These are phyloP conservation scores for Trichoderma reesei DNA, from an alignment of 495 filamentous ascomycete genomes.

Conservation along the genomic window DNA sequence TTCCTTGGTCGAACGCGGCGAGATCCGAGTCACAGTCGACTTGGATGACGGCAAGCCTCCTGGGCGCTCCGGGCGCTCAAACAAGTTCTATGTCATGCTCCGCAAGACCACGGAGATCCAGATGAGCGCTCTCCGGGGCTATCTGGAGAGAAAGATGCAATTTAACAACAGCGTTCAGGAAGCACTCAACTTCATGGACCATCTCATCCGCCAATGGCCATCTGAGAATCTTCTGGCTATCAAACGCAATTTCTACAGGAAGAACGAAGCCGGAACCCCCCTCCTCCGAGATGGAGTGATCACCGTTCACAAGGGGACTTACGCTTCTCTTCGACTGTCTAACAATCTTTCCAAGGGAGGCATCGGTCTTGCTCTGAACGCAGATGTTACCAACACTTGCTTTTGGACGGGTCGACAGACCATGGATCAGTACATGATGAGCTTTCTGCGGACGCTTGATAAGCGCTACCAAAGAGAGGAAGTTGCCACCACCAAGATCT, in stretches of 20 bases:
- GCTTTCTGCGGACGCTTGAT: constrained; percentile 15
- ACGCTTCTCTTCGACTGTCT: constrained; percentile 64
- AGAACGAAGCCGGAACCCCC: neutral
- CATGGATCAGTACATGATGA: constrained; percentile 21
- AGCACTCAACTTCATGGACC: constrained; percentile 83
- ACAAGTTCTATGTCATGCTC: constrained; percentile 52
- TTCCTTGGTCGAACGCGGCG: constrained; percentile 23
- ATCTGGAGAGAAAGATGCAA: constrained; percentile 46
- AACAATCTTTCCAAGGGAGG: constrained; percentile 28
- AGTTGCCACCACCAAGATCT: constrained; percentile 13
- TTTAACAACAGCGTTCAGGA: constrained; percentile 62
- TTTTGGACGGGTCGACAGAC: constrained; percentile 50
- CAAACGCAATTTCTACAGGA: constrained; percentile 72
- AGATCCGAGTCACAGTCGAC: constrained; percentile 46
- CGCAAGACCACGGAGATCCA: constrained; percentile 49
- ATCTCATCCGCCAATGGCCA: constrained; percentile 70
- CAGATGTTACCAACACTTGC: constrained; percentile 71
- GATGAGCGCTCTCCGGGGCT: constrained; percentile 51
- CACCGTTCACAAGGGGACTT: constrained; percentile 76
- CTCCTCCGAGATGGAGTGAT: constrained; percentile 24
- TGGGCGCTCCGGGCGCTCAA: constrained; percentile 20
- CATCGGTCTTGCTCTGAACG: constrained; percentile 60
- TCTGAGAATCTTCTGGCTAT: constrained; percentile 52
- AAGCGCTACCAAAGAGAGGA: constrained; percentile 4
- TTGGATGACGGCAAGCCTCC: constrained; percentile 49